Conservation (phyloP, 2,329 filamentous ascomycete genomes). For the Aspergillus viridinutans region DNA sequence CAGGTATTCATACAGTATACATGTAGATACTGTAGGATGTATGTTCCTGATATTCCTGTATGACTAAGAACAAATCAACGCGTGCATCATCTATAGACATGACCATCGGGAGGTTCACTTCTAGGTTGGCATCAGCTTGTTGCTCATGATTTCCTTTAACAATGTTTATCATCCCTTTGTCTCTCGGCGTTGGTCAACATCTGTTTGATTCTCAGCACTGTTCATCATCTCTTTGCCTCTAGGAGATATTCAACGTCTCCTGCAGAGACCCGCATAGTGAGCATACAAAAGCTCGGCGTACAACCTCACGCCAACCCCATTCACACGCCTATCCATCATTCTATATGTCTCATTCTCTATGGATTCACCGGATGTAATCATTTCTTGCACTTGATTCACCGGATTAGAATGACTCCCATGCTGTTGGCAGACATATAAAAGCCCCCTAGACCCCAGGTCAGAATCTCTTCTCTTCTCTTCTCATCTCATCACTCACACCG, state of each 20-base stretch:
- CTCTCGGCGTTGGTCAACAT: background rate
- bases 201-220: background rate
- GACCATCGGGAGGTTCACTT: background rate
- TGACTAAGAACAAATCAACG: background rate
- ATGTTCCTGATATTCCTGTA: background rate
- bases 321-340: background rate
- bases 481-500: background rate
- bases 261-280: background rate
- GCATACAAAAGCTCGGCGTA: background rate
- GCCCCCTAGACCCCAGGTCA: background rate
- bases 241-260: background rate
- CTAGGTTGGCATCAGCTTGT: background rate
- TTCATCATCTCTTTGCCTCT: background rate
- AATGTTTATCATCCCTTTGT: background rate
- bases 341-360: background rate
- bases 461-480: background rate
- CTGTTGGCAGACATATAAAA: background rate
- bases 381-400: background rate
- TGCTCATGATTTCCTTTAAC: background rate
- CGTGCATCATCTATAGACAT: background rate
- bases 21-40: background rate
- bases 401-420: background rate
- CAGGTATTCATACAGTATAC: background rate
- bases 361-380: background rate
- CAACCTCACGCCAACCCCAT: background rate